These are phyloP conservation scores for Biscogniauxia marginata DNA, from an alignment of 2,329 filamentous ascomycete species.

Conservation along the genomic window DNA sequence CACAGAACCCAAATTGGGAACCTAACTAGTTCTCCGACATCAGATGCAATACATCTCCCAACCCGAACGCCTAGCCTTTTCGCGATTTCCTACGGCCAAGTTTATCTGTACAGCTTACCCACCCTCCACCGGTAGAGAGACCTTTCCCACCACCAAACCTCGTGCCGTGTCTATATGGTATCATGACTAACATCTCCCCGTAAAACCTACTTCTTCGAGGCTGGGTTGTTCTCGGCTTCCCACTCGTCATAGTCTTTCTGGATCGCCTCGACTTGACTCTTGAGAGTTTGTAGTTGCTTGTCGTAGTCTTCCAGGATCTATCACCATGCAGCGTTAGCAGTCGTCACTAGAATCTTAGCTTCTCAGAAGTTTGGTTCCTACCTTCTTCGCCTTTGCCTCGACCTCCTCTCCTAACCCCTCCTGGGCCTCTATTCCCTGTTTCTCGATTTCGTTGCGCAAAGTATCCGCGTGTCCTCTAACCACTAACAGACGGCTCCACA, in stretches of 20 bases:
- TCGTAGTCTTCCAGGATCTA: slow-evolving; percentile 80
- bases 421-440: slow-evolving; percentile 55
- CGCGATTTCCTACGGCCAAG: slow-evolving; percentile 15
- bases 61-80: slow-evolving; percentile 19
- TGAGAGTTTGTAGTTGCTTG: slow-evolving; percentile 73
- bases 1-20: neutral
- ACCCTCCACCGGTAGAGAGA: slow-evolving; percentile 7
- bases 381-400: slow-evolving; percentile 72
- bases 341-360: neutral
- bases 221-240: slow-evolving; percentile 49
- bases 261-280: slow-evolving; percentile 66
- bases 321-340: slow-evolving; percentile 19
- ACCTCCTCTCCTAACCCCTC: slow-evolving; percentile 67
- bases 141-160: slow-evolving; percentile 7
- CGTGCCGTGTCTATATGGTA: slow-evolving; percentile 9
- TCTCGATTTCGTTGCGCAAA: slow-evolving; percentile 72
- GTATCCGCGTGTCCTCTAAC: slow-evolving; percentile 70
- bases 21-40: slow-evolving; percentile 4
- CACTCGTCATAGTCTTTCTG: slow-evolving; percentile 57
- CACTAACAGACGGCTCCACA: slow-evolving; percentile 79
- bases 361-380: slow-evolving; percentile 35
- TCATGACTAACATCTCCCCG: neutral
- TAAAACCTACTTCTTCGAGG: slow-evolving; percentile 26
- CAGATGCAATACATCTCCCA: slow-evolving; percentile 6
- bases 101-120: slow-evolving; percentile 13